Conservation (phyloP, 306 rosid genomes). For the Neltuma alba region DNA sequence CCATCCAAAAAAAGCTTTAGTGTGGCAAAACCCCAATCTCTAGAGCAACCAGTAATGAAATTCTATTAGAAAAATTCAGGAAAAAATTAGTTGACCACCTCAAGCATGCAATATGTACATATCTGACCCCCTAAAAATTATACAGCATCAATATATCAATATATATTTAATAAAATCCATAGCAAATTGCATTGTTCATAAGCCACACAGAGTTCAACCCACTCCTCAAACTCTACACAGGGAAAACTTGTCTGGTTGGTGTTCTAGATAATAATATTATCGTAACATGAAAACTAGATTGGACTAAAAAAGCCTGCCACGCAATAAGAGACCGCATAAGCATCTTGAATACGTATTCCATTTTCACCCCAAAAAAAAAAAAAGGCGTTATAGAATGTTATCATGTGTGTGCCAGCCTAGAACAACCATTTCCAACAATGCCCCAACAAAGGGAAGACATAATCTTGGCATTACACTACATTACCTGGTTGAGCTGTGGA, state of each 20-base stretch:
- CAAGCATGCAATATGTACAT: not conserved
- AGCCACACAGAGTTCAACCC: not conserved
- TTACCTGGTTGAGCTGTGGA: constrained; percentile 94
- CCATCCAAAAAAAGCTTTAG: not conserved
- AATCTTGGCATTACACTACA: constrained; percentile 30
- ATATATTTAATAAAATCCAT: too few relatives aligned
- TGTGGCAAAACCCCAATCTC: constrained; percentile 11
- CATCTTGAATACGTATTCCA: constrained; percentile 4
- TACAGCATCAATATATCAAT: not conserved
- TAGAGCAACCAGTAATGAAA: not conserved
- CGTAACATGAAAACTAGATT: constrained; percentile 5
- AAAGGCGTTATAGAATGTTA: not conserved
- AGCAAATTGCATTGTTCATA: not conserved
- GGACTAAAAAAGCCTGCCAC: not conserved
- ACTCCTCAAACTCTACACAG: not conserved
- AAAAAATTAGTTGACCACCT: not conserved
- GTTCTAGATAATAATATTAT: constrained; percentile 2
- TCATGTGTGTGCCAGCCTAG: constrained; percentile 9
- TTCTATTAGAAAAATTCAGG: not conserved
- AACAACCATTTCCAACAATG: constrained; percentile 8
- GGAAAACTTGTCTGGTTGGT: not conserved
- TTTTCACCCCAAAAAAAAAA: constrained; percentile 20
- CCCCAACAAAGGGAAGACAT: constrained; percentile 18
- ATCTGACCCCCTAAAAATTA: not conserved
- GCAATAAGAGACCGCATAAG: not conserved